phyloP scores from a whole-genome alignment of 208 protist species.

The Leptomonas seymouri region DNA sequence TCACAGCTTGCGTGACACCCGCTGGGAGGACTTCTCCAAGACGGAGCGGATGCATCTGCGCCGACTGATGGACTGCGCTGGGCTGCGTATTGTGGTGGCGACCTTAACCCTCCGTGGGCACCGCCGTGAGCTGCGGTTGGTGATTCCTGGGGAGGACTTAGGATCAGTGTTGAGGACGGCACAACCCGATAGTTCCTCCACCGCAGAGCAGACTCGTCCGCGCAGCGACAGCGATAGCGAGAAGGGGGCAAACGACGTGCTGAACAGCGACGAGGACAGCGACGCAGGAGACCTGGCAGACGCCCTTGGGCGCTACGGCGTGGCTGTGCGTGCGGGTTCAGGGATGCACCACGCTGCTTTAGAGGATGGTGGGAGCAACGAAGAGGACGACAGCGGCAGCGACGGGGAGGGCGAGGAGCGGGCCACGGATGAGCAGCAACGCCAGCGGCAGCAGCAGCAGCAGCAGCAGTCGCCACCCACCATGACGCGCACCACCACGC shows the following conservation, averaged over 20 bases:
- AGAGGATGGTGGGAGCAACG: conserved; percentile 1
- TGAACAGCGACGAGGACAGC: conserved; percentile 1
- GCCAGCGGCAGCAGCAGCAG: neutral
- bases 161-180: neutral
- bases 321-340: neutral
- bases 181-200: neutral
- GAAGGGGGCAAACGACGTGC: conserved; percentile 1
- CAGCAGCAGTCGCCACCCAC: neutral
- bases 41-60: conserved; percentile 29
- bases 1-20: conserved; percentile 34
- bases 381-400: conserved; percentile 3
- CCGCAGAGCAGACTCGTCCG: neutral
- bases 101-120: conserved; percentile 30
- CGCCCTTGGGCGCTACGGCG: neutral
- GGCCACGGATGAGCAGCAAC: neutral
- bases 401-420: neutral
- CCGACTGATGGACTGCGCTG: conserved; percentile 41
- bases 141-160: conserved; percentile 51
- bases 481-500: neutral
- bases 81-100: conserved; percentile 52
- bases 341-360: neutral
- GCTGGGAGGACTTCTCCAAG: conserved; percentile 23
- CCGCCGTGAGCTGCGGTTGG: conserved; percentile 39
- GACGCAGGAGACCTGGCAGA: neutral
- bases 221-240: conserved; percentile 1